Percentiles rank a stretch among this genome's conserved stretches.
These are phyloP conservation scores for Tylopilus sp. DNA, from an alignment of 768 basidiomycete species.

Conservation along the genomic window DNA sequence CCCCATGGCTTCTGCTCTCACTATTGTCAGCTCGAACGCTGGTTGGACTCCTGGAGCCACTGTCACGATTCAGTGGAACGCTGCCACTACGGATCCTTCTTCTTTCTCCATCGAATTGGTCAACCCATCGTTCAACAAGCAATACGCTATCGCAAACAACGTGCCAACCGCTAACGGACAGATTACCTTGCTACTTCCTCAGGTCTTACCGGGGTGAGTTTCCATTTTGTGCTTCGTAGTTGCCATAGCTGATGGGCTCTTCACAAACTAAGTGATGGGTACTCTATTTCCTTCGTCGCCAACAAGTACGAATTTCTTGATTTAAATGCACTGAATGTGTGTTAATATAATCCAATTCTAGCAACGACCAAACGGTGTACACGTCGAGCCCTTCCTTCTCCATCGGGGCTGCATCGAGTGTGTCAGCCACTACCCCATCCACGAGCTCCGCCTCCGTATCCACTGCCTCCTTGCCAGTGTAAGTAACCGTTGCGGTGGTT, in stretches of 20 bases:
- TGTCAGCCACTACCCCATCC: slow-evolving; percentile 11
- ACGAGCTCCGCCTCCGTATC: background rate
- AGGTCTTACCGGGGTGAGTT: slow-evolving; percentile 44
- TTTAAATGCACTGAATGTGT: background rate
- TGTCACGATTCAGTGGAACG: slow-evolving; percentile 48
- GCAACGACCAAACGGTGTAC: slow-evolving; percentile 46
- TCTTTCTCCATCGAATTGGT: slow-evolving; percentile 45
- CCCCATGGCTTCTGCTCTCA: slow-evolving; percentile 44
- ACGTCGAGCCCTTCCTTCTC: slow-evolving; percentile 39
- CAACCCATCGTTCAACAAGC: slow-evolving; percentile 49
- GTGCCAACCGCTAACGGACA: slow-evolving; percentile 23
- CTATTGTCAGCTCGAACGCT: slow-evolving; percentile 21
- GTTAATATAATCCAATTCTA: slow-evolving; percentile 5
- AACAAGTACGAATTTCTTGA: slow-evolving; percentile 28
- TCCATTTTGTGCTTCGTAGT: background rate
- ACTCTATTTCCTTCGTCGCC: slow-evolving; percentile 47
- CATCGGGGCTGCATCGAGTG: slow-evolving; percentile 28
- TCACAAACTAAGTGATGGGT: slow-evolving; percentile 37
- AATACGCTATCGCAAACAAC: slow-evolving; percentile 55
- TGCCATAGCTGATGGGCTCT: background rate
- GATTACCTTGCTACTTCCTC: slow-evolving; percentile 40
- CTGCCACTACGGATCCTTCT: slow-evolving; percentile 37
- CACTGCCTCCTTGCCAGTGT: slow-evolving; percentile 3
- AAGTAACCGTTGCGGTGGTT: background rate
- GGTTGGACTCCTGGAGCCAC: slow-evolving; percentile 28